Conservation (phyloP, 2,329 filamentous ascomycete genomes). For the Tolypocladium ovalisporum region DNA sequence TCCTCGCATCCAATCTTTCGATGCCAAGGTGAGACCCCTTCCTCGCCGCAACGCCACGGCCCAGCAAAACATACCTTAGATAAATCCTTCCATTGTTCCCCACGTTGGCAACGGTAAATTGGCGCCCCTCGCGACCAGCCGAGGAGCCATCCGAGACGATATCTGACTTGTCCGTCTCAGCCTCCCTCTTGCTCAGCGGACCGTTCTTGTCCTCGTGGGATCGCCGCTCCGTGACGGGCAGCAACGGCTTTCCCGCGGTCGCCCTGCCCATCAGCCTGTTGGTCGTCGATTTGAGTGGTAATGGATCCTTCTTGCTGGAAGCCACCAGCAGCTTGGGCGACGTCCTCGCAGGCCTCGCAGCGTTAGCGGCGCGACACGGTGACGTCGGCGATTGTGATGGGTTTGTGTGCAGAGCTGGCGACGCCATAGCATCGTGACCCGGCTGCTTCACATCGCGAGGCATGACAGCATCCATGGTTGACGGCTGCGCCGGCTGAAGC, state of each 20-base stretch:
- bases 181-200: conserved; percentile 35
- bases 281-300: conserved; percentile 3
- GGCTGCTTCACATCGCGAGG: conserved; percentile 7
- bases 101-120: conserved; percentile 73
- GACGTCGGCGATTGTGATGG: conserved; percentile 2
- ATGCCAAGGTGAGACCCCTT: neutral
- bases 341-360: conserved; percentile 3
- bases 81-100: conserved; percentile 77
- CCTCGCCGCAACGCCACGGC: neutral
- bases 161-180: conserved; percentile 44
- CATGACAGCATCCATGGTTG: conserved; percentile 12
- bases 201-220: conserved; percentile 28
- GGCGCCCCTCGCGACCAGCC: conserved; percentile 52
- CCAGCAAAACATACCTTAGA: conserved; percentile 48
- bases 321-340: neutral
- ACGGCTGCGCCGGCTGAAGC: conserved; percentile 3
- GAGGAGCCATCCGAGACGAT: conserved; percentile 50
- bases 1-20: neutral
- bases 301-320: conserved; percentile 4
- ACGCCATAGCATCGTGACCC: conserved; percentile 2
- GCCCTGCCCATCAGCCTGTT: conserved; percentile 3
- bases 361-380: conserved; percentile 1
- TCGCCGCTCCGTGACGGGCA: conserved; percentile 35
- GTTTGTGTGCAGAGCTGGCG: neutral
- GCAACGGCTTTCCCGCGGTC: conserved; percentile 23